Percentiles rank a stretch among this genome's conserved stretches.
Conservation (phyloP, 2,329 filamentous ascomycete species). For the Metarhizium guizhouense region DNA sequence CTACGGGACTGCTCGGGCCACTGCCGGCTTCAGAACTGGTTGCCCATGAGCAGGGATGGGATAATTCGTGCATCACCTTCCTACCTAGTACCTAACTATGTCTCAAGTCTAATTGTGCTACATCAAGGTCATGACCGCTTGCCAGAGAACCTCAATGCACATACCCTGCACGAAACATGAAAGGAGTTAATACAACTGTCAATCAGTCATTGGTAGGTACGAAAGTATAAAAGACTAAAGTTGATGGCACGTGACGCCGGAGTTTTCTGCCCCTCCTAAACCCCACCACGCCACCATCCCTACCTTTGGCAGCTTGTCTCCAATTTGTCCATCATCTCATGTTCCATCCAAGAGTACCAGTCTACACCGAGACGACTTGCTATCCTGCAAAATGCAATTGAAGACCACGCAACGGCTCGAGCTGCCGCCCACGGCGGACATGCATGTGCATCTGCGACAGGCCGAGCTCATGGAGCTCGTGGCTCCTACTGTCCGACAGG, state of each 20-base stretch:
- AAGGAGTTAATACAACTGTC: too few relatives aligned
- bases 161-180: too few relatives aligned
- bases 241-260: background rate
- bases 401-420: slow-evolving; percentile 20
- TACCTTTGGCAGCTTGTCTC: background rate
- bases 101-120: too few relatives aligned
- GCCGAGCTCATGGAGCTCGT: slow-evolving; percentile 53
- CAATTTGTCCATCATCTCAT: background rate
- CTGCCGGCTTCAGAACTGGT: too few relatives aligned
- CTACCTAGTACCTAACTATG: too few relatives aligned
- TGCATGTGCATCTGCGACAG: slow-evolving; percentile 65
- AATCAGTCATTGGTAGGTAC: too few relatives aligned
- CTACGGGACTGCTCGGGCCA: too few relatives aligned
- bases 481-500: slow-evolving; percentile 41
- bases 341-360: background rate
- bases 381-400: slow-evolving; percentile 3
- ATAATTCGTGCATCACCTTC: too few relatives aligned
- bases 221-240: too few relatives aligned
- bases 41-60: too few relatives aligned
- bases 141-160: too few relatives aligned
- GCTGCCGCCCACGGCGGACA: slow-evolving; percentile 57
- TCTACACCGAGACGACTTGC: background rate
- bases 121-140: too few relatives aligned
- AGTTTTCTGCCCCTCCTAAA: background rate
- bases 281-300: background rate